phyloP scores from a whole-genome alignment of 148 eudicot genomes.

The Rhododendron vialii region DNA sequence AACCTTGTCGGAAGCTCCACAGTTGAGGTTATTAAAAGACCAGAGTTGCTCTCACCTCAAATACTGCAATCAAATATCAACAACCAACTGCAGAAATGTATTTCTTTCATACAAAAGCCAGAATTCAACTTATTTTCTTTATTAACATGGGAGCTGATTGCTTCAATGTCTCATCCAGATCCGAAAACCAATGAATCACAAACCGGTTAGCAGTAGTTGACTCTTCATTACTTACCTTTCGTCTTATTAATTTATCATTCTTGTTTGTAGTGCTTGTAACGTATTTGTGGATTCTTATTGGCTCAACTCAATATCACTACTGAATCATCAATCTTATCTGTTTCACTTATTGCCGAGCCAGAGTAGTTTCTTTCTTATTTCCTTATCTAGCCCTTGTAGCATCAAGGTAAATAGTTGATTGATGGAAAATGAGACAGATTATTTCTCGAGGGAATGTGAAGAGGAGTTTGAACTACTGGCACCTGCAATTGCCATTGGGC shows the following conservation, averaged over 20 bases:
- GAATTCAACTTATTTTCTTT: constrained; percentile 15
- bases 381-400: background rate
- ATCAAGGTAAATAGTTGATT: background rate
- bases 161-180: background rate
- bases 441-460: no score
- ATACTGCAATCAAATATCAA: constrained; percentile 29
- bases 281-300: background rate
- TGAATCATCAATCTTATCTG: background rate
- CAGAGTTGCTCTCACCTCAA: constrained; percentile 43
- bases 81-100: constrained; percentile 35
- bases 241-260: background rate
- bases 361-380: background rate
- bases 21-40: constrained; percentile 38
- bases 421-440: background rate
- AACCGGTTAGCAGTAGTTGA: background rate
- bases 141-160: background rate
- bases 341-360: background rate
- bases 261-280: background rate
- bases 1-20: constrained; percentile 35
- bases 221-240: background rate
- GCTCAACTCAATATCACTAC: background rate
- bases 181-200: background rate
- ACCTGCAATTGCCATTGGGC: no score
- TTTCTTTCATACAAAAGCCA: constrained; percentile 30
- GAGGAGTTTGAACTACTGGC: no score